A percentile compares a stretch with the other conserved stretches of the same genome.
These are phyloP conservation scores for Physocladia obscura DNA, from an alignment of 192 early-diverging fungal species.

Conservation along the genomic window DNA sequence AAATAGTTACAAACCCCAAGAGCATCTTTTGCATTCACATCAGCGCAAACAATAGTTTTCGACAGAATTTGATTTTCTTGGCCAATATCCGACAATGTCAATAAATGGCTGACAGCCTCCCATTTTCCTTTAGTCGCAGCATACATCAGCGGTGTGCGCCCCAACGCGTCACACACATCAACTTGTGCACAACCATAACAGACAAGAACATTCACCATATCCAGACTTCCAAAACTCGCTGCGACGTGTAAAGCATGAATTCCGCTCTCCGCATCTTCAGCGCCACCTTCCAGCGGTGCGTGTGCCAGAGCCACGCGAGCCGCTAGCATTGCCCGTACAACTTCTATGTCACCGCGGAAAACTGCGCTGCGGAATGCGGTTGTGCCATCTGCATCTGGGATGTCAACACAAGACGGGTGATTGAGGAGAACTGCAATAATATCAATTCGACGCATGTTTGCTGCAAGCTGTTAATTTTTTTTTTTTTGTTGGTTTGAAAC, in stretches of 20 bases:
- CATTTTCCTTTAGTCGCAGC: slow-evolving; percentile 31
- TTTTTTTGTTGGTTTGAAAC: no score
- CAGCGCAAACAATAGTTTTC: not conserved
- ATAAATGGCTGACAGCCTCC: slow-evolving; percentile 18
- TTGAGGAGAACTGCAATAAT: slow-evolving; percentile 8
- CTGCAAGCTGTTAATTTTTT: slow-evolving; percentile 16
- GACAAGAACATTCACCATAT: slow-evolving; percentile 20
- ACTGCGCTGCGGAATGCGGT: slow-evolving; percentile 21
- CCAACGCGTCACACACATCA: slow-evolving; percentile 20
- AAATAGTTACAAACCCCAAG: slow-evolving; percentile 19
- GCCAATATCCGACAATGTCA: not conserved
- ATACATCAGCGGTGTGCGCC: slow-evolving; percentile 33
- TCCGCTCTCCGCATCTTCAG: slow-evolving; percentile 3
- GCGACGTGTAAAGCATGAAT: slow-evolving; percentile 22
- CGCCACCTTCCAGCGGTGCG: slow-evolving; percentile 4
- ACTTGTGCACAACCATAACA: slow-evolving; percentile 2
- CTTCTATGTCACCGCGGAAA: slow-evolving; percentile 8
- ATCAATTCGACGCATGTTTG: slow-evolving; percentile 10
- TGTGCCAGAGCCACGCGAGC: not conserved
- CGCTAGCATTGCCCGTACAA: not conserved
- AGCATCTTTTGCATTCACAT: slow-evolving; percentile 24
- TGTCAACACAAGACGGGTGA: slow-evolving; percentile 1
- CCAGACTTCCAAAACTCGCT: slow-evolving; percentile 18
- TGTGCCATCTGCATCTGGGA: slow-evolving; percentile 22
- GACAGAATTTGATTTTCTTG: not conserved